Conservation (phyloP, 139 green algal species). For the Mesotaenium endlicherianum region DNA sequence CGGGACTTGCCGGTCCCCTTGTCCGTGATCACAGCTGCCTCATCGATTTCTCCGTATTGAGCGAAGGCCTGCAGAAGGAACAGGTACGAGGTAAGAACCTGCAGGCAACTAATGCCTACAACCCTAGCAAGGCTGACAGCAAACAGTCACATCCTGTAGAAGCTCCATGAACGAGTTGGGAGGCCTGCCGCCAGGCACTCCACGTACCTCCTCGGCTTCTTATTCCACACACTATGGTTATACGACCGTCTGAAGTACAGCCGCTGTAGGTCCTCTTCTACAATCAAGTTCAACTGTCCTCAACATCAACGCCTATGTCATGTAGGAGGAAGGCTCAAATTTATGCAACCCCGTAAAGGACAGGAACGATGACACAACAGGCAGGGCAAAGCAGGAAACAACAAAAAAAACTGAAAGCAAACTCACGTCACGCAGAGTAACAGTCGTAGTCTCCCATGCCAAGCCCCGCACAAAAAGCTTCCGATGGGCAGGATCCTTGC, state of each 20-base stretch:
- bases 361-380: background rate
- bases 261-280: too few species aligned
- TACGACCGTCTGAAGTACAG: too few species aligned
- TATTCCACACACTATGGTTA: too few species aligned
- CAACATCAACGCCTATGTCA: background rate
- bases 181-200: too few species aligned
- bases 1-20: conserved; percentile 45
- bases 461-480: conserved; percentile 53
- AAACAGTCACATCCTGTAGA: background rate
- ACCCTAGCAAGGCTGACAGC: background rate
- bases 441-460: conserved; percentile 46
- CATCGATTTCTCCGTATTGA: conserved; percentile 49
- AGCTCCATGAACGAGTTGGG: too few species aligned
- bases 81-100: background rate
- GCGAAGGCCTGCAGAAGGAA: conserved; percentile 19
- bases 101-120: background rate
- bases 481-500: conserved; percentile 47
- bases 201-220: too few species aligned
- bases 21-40: conserved; percentile 46
- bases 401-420: background rate
- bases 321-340: background rate
- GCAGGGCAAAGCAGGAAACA: background rate
- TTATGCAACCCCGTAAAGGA: background rate
- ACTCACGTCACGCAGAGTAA: conserved; percentile 37
- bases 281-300: background rate